Percentiles rank a stretch among this genome's conserved stretches.
These are phyloP conservation scores for Puya raimondii DNA, from an alignment of 176 grass and related monocot species.

Conservation along the genomic window DNA sequence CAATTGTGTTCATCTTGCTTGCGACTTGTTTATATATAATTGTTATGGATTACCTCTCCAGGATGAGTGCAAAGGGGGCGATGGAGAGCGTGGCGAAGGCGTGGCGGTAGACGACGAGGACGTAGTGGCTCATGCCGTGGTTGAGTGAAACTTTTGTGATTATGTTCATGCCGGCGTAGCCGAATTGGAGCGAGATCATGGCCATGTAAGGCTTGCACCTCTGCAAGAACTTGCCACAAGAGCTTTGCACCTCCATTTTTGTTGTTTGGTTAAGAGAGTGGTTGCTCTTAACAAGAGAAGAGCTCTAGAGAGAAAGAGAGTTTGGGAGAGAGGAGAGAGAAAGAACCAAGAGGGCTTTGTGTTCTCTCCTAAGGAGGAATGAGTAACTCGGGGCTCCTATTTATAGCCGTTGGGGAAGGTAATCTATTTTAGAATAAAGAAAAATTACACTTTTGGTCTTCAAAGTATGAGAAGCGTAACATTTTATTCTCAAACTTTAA, in stretches of 20 bases:
- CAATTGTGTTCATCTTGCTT: too few species aligned
- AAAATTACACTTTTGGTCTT: background rate
- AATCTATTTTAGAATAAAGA: too few species aligned
- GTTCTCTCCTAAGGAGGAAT: constrained; percentile 11
- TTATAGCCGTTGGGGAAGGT: constrained; percentile 18
- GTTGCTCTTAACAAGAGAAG: constrained; percentile 3
- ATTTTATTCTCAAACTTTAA: too few species aligned
- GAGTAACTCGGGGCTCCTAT: constrained; percentile 6
- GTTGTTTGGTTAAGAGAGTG: background rate
- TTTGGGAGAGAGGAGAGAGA: background rate
- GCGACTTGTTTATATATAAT: too few species aligned
- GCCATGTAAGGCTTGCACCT: constrained; percentile 85
- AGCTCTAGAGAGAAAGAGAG: constrained; percentile 6
- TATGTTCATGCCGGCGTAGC: constrained; percentile 98
- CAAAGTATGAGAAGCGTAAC: background rate
- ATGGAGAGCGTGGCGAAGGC: constrained; percentile 98
- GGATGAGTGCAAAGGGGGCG: constrained; percentile 81
- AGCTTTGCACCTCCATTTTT: constrained; percentile 25
- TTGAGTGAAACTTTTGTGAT: constrained; percentile 99
- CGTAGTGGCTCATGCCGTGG: constrained; percentile 97
- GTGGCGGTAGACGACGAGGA: constrained; percentile 95
- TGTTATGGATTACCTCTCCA: constrained; percentile 43
- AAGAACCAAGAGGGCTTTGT: constrained; percentile 8
- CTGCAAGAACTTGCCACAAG: constrained; percentile 48
- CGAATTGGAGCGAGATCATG: constrained; percentile 97